These are phyloP conservation scores for Aurinia saxatilis DNA, from an alignment of 345 rosid genomes.

Conservation along the genomic window DNA sequence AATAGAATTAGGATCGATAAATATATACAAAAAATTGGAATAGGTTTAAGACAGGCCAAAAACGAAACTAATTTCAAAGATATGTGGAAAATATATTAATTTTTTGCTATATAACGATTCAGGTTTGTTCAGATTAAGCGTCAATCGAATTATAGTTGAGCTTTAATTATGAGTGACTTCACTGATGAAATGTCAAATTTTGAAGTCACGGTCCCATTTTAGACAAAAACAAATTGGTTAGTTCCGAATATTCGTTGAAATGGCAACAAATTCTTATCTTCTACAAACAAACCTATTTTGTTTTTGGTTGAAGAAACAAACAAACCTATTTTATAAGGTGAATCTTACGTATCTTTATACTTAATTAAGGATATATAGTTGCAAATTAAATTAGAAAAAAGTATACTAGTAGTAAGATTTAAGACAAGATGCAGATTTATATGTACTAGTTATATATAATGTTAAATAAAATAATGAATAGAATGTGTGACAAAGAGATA, in stretches of 20 bases:
- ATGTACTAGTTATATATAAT: neutral
- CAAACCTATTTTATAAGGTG: neutral
- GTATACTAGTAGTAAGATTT: neutral
- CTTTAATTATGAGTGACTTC: neutral
- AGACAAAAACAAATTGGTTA: neutral
- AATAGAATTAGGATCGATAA: too few relatives aligned
- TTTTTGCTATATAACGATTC: too few relatives aligned
- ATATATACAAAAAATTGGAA: too few relatives aligned
- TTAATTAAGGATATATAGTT: neutral
- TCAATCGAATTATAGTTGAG: too few relatives aligned
- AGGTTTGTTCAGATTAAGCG: too few relatives aligned
- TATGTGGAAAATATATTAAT: too few relatives aligned
- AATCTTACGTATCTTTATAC: neutral
- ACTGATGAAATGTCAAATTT: neutral
- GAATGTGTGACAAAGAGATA: conserved; percentile 24
- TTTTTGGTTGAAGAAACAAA: neutral
- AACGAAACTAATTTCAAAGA: too few relatives aligned
- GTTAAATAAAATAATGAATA: neutral
- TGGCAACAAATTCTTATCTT: neutral
- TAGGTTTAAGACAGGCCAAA: too few relatives aligned
- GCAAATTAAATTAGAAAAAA: neutral
- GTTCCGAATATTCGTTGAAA: neutral
- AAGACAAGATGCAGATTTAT: neutral
- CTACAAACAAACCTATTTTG: neutral
- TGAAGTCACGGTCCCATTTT: neutral